Evolutionary conservation across 116 monocot genomes (phyloP), one percentile per base, ranked within the genome.

Genomic region (Dioscorea cayenensis): DNA sequence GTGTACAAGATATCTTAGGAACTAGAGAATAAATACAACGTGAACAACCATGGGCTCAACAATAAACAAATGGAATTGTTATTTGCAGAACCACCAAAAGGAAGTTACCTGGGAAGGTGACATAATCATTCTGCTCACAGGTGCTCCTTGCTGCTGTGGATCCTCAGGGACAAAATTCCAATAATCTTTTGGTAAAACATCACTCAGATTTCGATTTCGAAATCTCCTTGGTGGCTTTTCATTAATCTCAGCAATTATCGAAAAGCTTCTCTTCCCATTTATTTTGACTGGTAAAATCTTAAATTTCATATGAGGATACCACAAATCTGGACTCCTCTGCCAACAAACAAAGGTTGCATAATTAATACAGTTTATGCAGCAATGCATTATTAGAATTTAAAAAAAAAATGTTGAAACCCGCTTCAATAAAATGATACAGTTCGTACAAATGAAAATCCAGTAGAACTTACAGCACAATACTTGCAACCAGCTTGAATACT

Each of bases 251-350:
- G 84, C 86, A 19, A 81, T 49, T 72, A 95, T 73, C 58, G 72
- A 80, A 51, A 81, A 35, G 59, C 66, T 76, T 64, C 70, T 78
- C 32, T 75, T 83, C 18, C 79, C 81, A 49, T 64, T 51, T 20
- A 73, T 52, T 21, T 89, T 84, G 77, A 69, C 79, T 32, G 79
- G 72, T 16, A 72, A 65, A 18, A 77, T 75, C 78, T 77, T 95
- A 79, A 91, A 95, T 71, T 84, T 91, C 49, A 94, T 25, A 50
- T 71, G 21, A 27, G 94, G 94, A 36, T 94, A 91, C 86, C 82
- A 82, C 37, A 78, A 79, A 58, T 72, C 36, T 10, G 79, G 48
- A 72, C 67, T 64, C 59, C 66, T 75, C 80, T 88, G 78, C 75
- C 63, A 73, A 78, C 5, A 62, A n/a, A 69, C 21, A 23, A 23